These are phyloP conservation scores for Borealophlyctis nickersoniae DNA, from an alignment of 192 early-diverging fungal species.

Conservation along the genomic window DNA sequence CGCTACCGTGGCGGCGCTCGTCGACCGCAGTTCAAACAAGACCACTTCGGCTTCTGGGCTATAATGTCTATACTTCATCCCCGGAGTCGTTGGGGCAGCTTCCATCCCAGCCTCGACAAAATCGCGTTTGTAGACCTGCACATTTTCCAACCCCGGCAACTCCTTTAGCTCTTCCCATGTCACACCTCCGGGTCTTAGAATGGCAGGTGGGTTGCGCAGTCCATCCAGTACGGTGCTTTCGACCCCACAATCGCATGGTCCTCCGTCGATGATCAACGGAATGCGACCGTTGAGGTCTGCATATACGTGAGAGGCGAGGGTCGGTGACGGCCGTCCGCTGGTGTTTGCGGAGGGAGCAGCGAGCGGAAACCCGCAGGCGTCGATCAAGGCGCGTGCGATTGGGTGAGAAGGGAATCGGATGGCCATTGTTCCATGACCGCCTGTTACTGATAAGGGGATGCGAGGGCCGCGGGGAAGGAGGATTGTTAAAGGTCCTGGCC, in stretches of 20 bases:
- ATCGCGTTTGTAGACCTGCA: slow-evolving; percentile 78
- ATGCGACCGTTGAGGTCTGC: slow-evolving; percentile 77
- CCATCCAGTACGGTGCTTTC: slow-evolving; percentile 95
- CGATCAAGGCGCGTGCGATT: slow-evolving; percentile 85
- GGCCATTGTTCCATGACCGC: slow-evolving; percentile 81
- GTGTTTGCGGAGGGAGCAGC: slow-evolving; percentile 99
- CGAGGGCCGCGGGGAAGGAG: slow-evolving; percentile 70
- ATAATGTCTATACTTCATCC: slow-evolving; percentile 99
- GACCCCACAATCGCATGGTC: slow-evolving; percentile 82
- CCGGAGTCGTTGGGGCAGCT: slow-evolving; percentile 85
- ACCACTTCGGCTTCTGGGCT: slow-evolving; percentile 85
- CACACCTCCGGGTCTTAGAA: slow-evolving; percentile 90
- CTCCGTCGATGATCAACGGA: slow-evolving; percentile 86
- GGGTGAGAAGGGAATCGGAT: slow-evolving; percentile 90
- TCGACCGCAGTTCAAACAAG: slow-evolving; percentile 49
- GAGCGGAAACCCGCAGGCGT: slow-evolving; percentile 77
- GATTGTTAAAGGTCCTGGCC: slow-evolving; percentile 95
- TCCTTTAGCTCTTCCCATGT: slow-evolving; percentile 71
- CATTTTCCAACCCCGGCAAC: slow-evolving; percentile 59
- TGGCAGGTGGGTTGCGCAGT: slow-evolving; percentile 63
- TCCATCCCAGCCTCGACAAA: slow-evolving; percentile 69
- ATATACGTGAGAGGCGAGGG: slow-evolving; percentile 81
- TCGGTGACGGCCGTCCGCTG: slow-evolving; percentile 92
- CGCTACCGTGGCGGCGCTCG: not conserved
- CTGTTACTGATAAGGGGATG: slow-evolving; percentile 78